Percentiles rank a stretch among this genome's conserved stretches.
phyloP scores from a whole-genome alignment of 768 basidiomycete species.

The Psilocybe tampanensis region DNA sequence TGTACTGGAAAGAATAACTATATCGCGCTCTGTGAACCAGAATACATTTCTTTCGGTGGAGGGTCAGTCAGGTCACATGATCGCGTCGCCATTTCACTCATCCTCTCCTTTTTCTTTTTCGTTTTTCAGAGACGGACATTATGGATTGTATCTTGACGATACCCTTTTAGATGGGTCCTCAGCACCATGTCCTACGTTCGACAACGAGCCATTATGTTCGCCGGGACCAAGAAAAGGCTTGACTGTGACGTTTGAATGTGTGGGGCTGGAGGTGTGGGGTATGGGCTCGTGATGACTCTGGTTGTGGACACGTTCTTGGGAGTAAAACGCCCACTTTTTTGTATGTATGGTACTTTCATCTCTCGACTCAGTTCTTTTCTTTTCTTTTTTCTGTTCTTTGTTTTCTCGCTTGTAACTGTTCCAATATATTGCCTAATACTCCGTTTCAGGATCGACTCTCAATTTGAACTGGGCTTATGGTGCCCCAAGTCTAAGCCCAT shows the following conservation, averaged over 20 bases:
- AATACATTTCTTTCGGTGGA: slow-evolving; percentile 87
- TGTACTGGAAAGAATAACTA: slow-evolving; percentile 93
- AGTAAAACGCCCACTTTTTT: neutral
- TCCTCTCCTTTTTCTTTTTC: neutral
- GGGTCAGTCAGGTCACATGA: slow-evolving; percentile 57
- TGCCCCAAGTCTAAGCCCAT: too few species aligned
- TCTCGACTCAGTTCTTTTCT: neutral
- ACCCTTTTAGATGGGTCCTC: slow-evolving; percentile 83
- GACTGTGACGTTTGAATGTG: slow-evolving; percentile 81
- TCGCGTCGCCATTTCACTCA: neutral
- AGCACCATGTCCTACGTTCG: slow-evolving; percentile 83
- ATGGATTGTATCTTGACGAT: slow-evolving; percentile 87
- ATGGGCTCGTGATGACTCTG: slow-evolving; percentile 45
- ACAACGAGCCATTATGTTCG: slow-evolving; percentile 80
- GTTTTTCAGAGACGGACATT: slow-evolving; percentile 70
- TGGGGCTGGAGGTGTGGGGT: slow-evolving; percentile 92
- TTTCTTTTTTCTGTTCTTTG: too few species aligned
- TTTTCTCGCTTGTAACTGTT: too few species aligned
- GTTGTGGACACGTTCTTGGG: neutral
- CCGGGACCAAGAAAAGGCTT: slow-evolving; percentile 45
- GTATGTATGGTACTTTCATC: neutral
- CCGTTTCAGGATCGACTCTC: too few species aligned
- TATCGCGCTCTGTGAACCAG: slow-evolving; percentile 81
- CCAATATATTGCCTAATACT: too few species aligned
- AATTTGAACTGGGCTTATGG: too few species aligned